Conservation (phyloP, 768 basidiomycete genomes). For the Imleria badia region DNA sequence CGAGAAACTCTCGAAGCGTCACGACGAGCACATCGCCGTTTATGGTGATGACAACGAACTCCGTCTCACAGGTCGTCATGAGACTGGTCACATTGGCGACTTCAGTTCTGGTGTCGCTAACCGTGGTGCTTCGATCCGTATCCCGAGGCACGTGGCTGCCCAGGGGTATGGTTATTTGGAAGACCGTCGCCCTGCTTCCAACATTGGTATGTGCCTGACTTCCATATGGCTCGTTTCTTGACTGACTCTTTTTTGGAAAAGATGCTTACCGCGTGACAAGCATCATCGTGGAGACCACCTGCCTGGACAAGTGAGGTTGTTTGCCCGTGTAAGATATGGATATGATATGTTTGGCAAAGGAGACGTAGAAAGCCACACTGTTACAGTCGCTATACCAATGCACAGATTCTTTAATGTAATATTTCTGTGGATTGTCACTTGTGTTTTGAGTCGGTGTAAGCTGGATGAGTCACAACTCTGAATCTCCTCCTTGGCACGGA, state of each 20-base stretch:
- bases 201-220: constrained; percentile 64
- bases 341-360: background rate
- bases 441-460: background rate
- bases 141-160: constrained; percentile 89
- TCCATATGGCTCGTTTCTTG: background rate
- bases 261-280: constrained; percentile 95
- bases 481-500: background rate
- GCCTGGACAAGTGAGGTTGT: constrained; percentile 55
- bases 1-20: constrained; percentile 87
- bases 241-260: constrained; percentile 30
- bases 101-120: constrained; percentile 97
- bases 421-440: constrained; percentile 9
- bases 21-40: constrained; percentile 94
- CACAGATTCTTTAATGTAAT: constrained; percentile 1
- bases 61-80: constrained; percentile 93
- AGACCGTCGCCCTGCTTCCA: constrained; percentile 96
- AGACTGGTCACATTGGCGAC: constrained; percentile 89
- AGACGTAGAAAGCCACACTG: constrained; percentile 11
- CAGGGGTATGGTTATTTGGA: constrained; percentile 96
- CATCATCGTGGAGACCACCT: constrained; percentile 87
- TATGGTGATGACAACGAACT: constrained; percentile 98
- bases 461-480: background rate
- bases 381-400: constrained; percentile 28
- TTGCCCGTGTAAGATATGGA: constrained; percentile 15
- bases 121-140: constrained; percentile 95